Base-by-base conservation (phyloP, 257 asterid genomes). In the Rhazya stricta region DNA sequence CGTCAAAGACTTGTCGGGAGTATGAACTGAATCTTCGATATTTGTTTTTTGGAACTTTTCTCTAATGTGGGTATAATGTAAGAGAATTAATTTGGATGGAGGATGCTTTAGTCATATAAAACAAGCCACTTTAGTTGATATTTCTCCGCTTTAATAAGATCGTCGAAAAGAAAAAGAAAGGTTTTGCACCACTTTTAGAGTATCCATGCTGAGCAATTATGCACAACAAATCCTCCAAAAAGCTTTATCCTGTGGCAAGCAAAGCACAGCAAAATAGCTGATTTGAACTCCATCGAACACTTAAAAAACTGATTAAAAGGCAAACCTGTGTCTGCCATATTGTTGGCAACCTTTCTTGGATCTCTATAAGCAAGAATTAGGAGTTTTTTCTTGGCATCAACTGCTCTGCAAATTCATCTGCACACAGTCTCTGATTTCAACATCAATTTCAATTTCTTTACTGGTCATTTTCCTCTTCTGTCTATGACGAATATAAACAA, bases 331-430 rank as follows among this genome's bases (percentile, higher is more conserved):
- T 66, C 71, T 66, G 71, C 71, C 48, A 66, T 66, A 37, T 36
- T 66, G 9, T 66, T 37, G 48, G 27, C 37, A 21, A 8, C 50
- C 29, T 66, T 37, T 19, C 70, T 9, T 66, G 70, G 32, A 66
- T 8, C 48, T 66, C 69, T 12, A 63, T n/a, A 63, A 63, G 6
- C 5, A 4, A 62, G 27, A 62, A 6, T 32, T 62, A 45, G 16
- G 69, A 32, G 18, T 15, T 63, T 50, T 66, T 37, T 36, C 50
- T 66, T 66, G 71, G 71, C 48, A 66, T 21, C 71, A 37, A 37
- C 50, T 66, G 32, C 32, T 66, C 71, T 65, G 67, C 67, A 60
- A 19, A 60, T 60, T 39, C 39, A 11, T 30, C 39, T 11, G 23
- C 12, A 29, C 1, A 25, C 2, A 25, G 65, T 3, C 18, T 25